Base-by-base conservation (phyloP, 2,329 filamentous ascomycete genomes). In the Xylariomycetidae sp. region DNA sequence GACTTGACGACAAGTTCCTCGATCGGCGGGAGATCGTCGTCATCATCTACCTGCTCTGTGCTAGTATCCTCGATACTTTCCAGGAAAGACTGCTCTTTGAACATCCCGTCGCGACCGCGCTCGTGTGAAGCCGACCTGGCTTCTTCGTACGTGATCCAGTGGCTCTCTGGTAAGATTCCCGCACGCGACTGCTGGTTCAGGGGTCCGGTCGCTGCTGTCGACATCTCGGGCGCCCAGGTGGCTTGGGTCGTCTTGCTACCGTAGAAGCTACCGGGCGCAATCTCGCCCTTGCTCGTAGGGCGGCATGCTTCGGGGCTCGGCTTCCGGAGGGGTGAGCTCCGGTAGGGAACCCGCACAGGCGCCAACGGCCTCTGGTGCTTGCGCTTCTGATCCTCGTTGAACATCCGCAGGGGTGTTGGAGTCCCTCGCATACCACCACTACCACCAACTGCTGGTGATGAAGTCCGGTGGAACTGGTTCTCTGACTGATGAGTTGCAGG, bases 201-300 rank as follows among this genome's bases (percentile, higher is more conserved):
- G n/a, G n/a, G n/a, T n/a, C n/a, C n/a, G n/a, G n/a, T n/a, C n/a
- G n/a, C n/a, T n/a, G n/a, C n/a, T n/a, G n/a, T n/a, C n/a, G n/a
- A n/a, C n/a, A n/a, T 9, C n/a, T 26, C 3, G 22, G 15, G 8
- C 13, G 14, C 19, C 28, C 26, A 23, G 16, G 20, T 22, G 11
- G 29, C 16, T 8, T 18, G 12, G 6, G 23, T 4, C 17, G 16
- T 12, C 14, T 16, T 14, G 27, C 12, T 30, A 4, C 38, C 35
- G 13, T 44, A 44, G 20, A 44, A 44, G 12, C 23, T 38, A 11
- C 19, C 25, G 3, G 38, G 35, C 4, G 34, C 33, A 15, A 44
- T 44, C 18, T 36, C 37, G 15, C 18, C 32, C 17, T 19, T 28
- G 17, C 11, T 33, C 12, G 22, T 26, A 17, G 13, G 16, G 19